These are phyloP conservation scores for Phallus indusiatus DNA, from an alignment of 768 basidiomycete genomes.

Conservation along the genomic window DNA sequence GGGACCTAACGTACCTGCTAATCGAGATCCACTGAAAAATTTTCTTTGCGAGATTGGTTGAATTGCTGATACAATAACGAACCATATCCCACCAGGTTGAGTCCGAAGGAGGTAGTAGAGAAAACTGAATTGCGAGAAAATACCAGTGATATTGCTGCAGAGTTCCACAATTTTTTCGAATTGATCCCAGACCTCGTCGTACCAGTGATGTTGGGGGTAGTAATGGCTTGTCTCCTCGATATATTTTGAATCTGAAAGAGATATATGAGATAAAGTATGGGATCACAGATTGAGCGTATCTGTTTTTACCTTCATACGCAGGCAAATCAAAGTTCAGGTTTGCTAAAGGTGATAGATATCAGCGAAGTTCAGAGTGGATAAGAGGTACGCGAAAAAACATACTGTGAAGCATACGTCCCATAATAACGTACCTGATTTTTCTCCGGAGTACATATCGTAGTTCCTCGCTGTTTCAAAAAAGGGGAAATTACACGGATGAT, in stretches of 20 bases:
- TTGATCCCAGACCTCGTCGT: neutral
- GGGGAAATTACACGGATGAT: neutral
- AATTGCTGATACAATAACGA: conserved; percentile 26
- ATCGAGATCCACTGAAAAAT: neutral
- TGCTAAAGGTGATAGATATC: neutral
- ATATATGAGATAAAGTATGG: neutral
- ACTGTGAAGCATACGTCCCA: neutral
- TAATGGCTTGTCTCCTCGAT: neutral
- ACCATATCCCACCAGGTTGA: conserved; percentile 23
- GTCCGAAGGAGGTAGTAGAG: neutral
- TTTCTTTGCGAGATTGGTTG: conserved; percentile 21
- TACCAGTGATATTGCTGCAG: neutral
- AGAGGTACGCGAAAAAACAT: neutral
- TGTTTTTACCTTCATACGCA: conserved; percentile 2
- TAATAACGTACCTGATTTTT: conserved; percentile 1
- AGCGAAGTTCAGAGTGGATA: neutral
- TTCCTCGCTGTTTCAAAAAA: neutral
- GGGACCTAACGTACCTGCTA: neutral
- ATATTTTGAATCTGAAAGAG: neutral
- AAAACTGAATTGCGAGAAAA: conserved; percentile 3
- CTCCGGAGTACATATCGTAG: neutral
- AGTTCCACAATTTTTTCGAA: neutral
- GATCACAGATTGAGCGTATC: neutral
- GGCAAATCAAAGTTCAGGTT: conserved; percentile 2
- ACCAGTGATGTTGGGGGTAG: neutral